phyloP scores from a whole-genome alignment of 2,329 filamentous ascomycete species.

The Trichoderma afroharzianum region DNA sequence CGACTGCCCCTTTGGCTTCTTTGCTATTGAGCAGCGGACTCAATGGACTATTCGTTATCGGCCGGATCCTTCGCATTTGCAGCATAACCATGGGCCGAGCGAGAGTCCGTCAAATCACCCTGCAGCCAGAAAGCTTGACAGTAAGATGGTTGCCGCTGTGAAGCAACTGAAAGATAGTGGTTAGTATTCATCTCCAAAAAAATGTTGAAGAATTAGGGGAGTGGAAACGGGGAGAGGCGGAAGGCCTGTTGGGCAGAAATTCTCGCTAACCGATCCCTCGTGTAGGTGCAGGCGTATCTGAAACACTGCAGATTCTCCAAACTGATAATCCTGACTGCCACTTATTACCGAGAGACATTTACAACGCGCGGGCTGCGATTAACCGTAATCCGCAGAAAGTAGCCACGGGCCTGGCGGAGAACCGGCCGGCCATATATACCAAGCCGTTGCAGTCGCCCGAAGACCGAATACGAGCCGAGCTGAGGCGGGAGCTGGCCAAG shows the following conservation, averaged over 20 bases:
- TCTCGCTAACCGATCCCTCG: slow-evolving; percentile 30
- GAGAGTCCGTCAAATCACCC: slow-evolving; percentile 65
- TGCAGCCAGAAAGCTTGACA: slow-evolving; percentile 62
- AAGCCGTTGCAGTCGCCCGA: slow-evolving; percentile 61
- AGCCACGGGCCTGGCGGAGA: slow-evolving; percentile 55
- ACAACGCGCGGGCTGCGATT: slow-evolving; percentile 64
- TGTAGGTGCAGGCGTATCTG: slow-evolving; percentile 59
- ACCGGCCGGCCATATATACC: slow-evolving; percentile 62
- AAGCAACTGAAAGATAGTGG: slow-evolving; percentile 64
- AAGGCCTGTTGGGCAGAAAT: slow-evolving; percentile 21
- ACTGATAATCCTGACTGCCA: slow-evolving; percentile 61
- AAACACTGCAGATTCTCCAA: slow-evolving; percentile 64
- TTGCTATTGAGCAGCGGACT: slow-evolving; percentile 63
- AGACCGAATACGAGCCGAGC: slow-evolving; percentile 60
- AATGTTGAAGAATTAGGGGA: too few species aligned
- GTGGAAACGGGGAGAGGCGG: neutral
- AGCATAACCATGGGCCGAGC: slow-evolving; percentile 63
- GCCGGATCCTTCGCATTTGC: slow-evolving; percentile 54
- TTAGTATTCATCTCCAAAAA: slow-evolving; percentile 34
- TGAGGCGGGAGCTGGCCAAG: slow-evolving; percentile 58
- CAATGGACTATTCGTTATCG: slow-evolving; percentile 65
- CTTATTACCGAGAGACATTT: slow-evolving; percentile 61
- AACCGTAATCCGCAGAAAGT: slow-evolving; percentile 63
- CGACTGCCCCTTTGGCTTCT: slow-evolving; percentile 67
- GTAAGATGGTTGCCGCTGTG: slow-evolving; percentile 64